phyloP scores from a whole-genome alignment of 1,284 basidiomycete genomes.

The Coniferiporia weirii region DNA sequence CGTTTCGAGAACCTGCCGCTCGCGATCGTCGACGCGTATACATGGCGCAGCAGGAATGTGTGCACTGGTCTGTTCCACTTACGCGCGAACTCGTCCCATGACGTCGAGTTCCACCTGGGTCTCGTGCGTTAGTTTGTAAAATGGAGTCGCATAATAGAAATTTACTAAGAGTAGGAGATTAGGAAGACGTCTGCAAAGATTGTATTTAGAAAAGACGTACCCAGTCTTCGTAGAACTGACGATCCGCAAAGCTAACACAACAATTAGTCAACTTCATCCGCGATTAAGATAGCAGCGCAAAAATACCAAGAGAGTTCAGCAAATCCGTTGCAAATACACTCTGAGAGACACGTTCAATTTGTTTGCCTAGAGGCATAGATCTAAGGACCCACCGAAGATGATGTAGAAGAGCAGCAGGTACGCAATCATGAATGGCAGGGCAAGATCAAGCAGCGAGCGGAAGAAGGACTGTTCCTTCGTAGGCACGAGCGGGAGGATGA shows the following conservation, averaged over 20 bases:
- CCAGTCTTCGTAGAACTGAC: conserved; percentile 98
- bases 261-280: not conserved
- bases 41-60: conserved; percentile 89
- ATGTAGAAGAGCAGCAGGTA: conserved; percentile 81
- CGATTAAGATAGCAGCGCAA: conserved; percentile 24
- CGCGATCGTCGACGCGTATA: conserved; percentile 85
- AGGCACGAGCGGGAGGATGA: conserved; percentile 81
- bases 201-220: conserved; percentile 30
- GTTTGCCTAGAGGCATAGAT: conserved; percentile 14
- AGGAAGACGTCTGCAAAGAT: not conserved
- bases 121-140: not conserved
- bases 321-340: conserved; percentile 95
- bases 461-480: conserved; percentile 65
- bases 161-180: conserved; percentile 10
- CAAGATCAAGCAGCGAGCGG: conserved; percentile 77
- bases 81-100: conserved; percentile 94
- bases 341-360: conserved; percentile 33
- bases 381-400: conserved; percentile 58
- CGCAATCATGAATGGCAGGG: conserved; percentile 88
- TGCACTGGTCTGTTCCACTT: conserved; percentile 96
- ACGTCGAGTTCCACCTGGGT: conserved; percentile 87
- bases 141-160: not conserved
- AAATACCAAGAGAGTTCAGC: conserved; percentile 81
- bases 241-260: conserved; percentile 76
- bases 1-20: conserved; percentile 71